These are phyloP conservation scores for Phialophora macrospora DNA, from an alignment of 2,329 filamentous ascomycete species.

Conservation along the genomic window DNA sequence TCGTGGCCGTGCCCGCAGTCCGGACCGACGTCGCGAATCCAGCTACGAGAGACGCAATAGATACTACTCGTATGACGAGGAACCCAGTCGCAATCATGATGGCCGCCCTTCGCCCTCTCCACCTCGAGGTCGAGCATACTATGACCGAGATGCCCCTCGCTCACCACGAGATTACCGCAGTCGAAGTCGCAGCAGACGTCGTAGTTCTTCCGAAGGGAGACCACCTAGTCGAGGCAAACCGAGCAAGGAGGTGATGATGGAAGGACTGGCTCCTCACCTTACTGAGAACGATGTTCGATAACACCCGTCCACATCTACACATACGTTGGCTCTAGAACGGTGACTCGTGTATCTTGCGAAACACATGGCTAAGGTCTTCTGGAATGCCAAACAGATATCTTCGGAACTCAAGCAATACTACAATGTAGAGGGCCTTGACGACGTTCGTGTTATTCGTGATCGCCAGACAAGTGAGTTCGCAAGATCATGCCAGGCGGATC, in stretches of 20 bases:
- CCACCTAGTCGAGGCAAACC: slow-evolving; percentile 49
- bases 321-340: slow-evolving; percentile 19
- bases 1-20: slow-evolving; percentile 43
- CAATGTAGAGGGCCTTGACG: slow-evolving; percentile 59
- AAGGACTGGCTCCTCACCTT: slow-evolving; percentile 56
- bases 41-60: slow-evolving; percentile 41
- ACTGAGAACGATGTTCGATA: slow-evolving; percentile 57
- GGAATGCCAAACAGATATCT: slow-evolving; percentile 56
- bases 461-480: slow-evolving; percentile 58
- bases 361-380: slow-evolving; percentile 36
- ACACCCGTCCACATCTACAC: slow-evolving; percentile 42
- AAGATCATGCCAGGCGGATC: not conserved
- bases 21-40: slow-evolving; percentile 41
- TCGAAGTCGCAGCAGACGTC: slow-evolving; percentile 41
- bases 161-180: slow-evolving; percentile 45
- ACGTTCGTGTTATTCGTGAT: slow-evolving; percentile 63
- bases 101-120: slow-evolving; percentile 46
- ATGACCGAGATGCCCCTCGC: slow-evolving; percentile 54
- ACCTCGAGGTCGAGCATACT: slow-evolving; percentile 48
- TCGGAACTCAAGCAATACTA: slow-evolving; percentile 60
- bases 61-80: slow-evolving; percentile 20
- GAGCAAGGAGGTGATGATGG: slow-evolving; percentile 57
- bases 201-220: slow-evolving; percentile 46
- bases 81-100: slow-evolving; percentile 14
- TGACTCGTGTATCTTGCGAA: slow-evolving; percentile 31